These are phyloP conservation scores for Tagetes patula DNA, from an alignment of 129 eudicot species.

Conservation along the genomic window DNA sequence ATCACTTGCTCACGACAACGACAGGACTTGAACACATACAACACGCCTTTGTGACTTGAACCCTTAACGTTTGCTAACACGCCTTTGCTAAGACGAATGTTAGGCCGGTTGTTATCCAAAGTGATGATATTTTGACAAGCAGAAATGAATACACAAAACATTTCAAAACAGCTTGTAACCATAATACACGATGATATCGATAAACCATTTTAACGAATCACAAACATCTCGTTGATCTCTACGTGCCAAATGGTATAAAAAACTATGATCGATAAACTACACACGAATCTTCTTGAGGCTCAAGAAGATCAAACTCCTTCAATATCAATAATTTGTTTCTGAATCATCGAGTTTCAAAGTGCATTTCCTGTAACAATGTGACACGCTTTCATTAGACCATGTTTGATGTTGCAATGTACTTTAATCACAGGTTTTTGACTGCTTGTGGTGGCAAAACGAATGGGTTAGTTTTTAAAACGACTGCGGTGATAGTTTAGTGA, in stretches of 20 bases:
- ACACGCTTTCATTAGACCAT: not conserved
- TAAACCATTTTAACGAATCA: not conserved
- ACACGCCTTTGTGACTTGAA: too few species aligned
- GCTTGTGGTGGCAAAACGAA: too few species aligned
- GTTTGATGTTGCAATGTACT: slow-evolving; percentile 8
- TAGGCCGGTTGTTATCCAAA: too few species aligned
- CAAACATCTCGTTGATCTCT: slow-evolving; percentile 12
- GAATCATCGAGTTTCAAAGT: slow-evolving; percentile 41
- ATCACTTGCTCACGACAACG: too few species aligned
- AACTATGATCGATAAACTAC: slow-evolving; percentile 22
- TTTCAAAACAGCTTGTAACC: not conserved
- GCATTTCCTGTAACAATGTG: slow-evolving; percentile 59
- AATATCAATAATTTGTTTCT: not conserved
- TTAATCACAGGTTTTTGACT: too few species aligned
- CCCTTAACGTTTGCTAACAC: too few species aligned
- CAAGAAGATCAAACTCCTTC: not conserved
- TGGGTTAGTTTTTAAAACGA: too few species aligned
- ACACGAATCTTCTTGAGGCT: slow-evolving; percentile 5
- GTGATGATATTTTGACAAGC: not conserved
- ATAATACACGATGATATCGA: not conserved
- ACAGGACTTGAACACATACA: too few species aligned
- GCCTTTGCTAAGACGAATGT: too few species aligned
- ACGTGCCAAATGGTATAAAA: slow-evolving; percentile 16
- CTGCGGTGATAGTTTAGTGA: too few species aligned
- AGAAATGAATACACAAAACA: not conserved